Base-by-base conservation (phyloP, 1,139 yeast species). In the Scheffersomyces segobiensis region DNA sequence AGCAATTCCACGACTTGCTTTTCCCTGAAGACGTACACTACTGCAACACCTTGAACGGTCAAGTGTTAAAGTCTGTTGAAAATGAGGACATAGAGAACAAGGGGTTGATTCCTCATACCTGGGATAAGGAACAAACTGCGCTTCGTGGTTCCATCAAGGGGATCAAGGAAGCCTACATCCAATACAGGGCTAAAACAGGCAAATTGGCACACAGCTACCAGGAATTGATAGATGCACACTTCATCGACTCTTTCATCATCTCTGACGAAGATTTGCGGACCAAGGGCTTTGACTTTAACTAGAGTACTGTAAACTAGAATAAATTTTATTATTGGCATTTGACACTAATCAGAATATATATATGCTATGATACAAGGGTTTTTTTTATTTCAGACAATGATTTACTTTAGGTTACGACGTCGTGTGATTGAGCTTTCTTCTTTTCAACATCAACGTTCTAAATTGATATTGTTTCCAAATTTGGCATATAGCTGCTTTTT, bases 391-490 rank as follows among this genome's bases (percentile, higher is more conserved):
- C 6, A 5, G 26, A 24, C 7, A 5, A 24, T 24, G 6, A 32
- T 32, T 32, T 32, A 32, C 17, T 32, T 14, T 32, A 32, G 17
- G 4, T 32, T 32, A 24, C 32, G 8, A 24, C 8, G 42, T 32
- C 17, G 42, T 7, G 17, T 32, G 17, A 32, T 32, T 5, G 32
- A 24, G 8, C 2, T 14, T 32, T 48, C 12, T 32, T 10, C 49
- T 46, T 5, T 21, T 20, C 17, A n/a, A 50, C 18, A 8, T 54
- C 67, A 78, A 59, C 87, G 80, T 68, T 95, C 99, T 55, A 95
- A 79, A 71, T 93, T 93, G 70, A 95, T 95, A 61, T 93, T 88
- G 65, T 86, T 86, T 49, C 99, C 99, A 71, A 95, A 95, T 72
- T 91, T 93, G 19, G 92, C 91, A 69, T 95, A 95, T 60, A 95